Base-by-base conservation (phyloP, 2,329 filamentous ascomycete species). In the Ceratocystis eucalypticola region DNA sequence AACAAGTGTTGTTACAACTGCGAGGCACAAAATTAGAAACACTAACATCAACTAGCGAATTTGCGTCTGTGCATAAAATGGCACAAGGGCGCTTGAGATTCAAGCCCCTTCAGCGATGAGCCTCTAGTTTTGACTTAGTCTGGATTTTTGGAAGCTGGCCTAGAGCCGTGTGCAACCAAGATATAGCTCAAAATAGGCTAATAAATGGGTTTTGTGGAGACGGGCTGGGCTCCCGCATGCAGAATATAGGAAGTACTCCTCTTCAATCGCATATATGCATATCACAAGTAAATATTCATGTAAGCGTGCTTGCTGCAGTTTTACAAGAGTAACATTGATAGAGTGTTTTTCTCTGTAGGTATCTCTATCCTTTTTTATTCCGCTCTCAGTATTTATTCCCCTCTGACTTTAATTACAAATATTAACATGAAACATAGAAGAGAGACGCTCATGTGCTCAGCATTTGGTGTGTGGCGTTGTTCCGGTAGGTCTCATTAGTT, bases 401-500 rank as follows among this genome's bases (percentile, higher is more conserved):
- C 48, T 53, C 37, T 41, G 12, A 41, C 12, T 41, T 41, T 41
- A 12, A 15, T 4, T 41, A 41, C 10, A 15, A 53, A 5, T 2
- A 10, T 15, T 28, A 17, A 28, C 4, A 41, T 41, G 10, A 15
- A 15, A 41, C 3, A 41, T 41, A 5, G 37, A 12, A 46, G 8
- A 17, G 46, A n/a, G 20, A 3, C 12, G 3, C 41, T 44, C 67
- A 72, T 10, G 69, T 69, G 59, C 69, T 70, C 33, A 79, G 70
- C 76, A 78, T 81, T 72, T 83, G 80, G 69, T 81, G 79, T 69
- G 79, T 71, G 28, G 79, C 79, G 72, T 82, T 82, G 7, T 78
- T 75, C 25, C 80, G 75, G 70, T 84, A 83, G 30, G 75, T 77
- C 69, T 82, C 81, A 64, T 80, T 81, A 67, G 76, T 71, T 75